Evolutionary conservation across 345 rosid genomes (phyloP), one percentile per base, ranked within the genome.

Genomic region (Passiflora organensis): DNA sequence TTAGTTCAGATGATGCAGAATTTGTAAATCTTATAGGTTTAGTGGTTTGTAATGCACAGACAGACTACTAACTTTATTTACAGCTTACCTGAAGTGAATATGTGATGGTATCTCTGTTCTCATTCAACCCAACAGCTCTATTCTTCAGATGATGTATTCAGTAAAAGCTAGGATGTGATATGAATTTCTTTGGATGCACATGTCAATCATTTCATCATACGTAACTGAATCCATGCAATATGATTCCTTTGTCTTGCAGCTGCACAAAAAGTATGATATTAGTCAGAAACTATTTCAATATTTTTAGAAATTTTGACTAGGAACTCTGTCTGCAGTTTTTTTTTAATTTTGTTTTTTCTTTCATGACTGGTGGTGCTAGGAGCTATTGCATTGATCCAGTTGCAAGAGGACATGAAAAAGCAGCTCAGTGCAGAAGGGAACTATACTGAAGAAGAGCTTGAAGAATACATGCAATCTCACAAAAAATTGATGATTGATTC

Each of bases 391-490:
- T 71, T 93, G 78, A 82, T 93, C 78, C 99, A 93, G 85, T 81
- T 93, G 48, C 96, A 93, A 63, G 96, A 89, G 70, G 99, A 93
- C 57, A 93, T 93, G 96, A 89, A 86, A 77, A 93, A 71, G 79
- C 94, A 93, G 64, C 82, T 82, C 34, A 86, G 58, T 64, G 63
- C 89, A 12, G 91, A 89, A 77, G 95, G 95, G 48, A 84, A 89
- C 60, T 83, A 81, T 60, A 86, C 95, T 0, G 94, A 86, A 64
- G 84, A 84, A 78, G 91, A 93, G 77, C 95, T 93, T 73, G 96
- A 89, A 80, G 83, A 71, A 54, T 93, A 89, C 53, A 72, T 89
- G 78, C 81, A 80, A 57, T 68, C 96, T 53, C 87, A 89, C 76
- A 93, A 93, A 67, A 81, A 91, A 66, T 68, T 86, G 78, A 84